Evolutionary conservation across 495 filamentous ascomycete species (phyloP).

Genomic region (Penicillium tannophilum): DNA sequence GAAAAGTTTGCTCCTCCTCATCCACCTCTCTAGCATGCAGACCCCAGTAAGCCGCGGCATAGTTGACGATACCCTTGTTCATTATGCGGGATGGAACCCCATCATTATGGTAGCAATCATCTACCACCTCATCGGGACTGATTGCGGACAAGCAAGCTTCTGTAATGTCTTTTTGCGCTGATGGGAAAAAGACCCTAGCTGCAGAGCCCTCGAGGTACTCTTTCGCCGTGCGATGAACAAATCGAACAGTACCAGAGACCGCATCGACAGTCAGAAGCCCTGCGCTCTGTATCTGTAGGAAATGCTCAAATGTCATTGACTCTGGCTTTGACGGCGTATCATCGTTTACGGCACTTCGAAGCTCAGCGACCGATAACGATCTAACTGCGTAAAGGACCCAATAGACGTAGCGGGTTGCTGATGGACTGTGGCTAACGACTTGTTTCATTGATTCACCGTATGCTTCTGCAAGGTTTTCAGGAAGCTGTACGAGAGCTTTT

Average conservation of each 20-base stretch:
- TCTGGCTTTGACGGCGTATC: not conserved
- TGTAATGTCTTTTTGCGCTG: slow-evolving; percentile 35
- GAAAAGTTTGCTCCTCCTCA: slow-evolving; percentile 35
- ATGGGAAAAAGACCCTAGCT: slow-evolving; percentile 36
- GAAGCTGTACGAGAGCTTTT: slow-evolving; percentile 30
- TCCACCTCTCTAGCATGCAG: slow-evolving; percentile 29
- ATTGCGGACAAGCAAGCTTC: slow-evolving; percentile 32
- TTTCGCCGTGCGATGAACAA: slow-evolving; percentile 37
- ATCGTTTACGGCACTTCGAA: slow-evolving; percentile 22
- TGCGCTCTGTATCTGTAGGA: slow-evolving; percentile 16
- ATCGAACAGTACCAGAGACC: slow-evolving; percentile 23
- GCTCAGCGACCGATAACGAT: slow-evolving; percentile 30
- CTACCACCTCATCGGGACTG: slow-evolving; percentile 34
- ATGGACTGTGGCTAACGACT: slow-evolving; percentile 26
- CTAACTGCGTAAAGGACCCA: slow-evolving; percentile 34
- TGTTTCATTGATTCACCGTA: slow-evolving; percentile 40
- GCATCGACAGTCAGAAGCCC: slow-evolving; percentile 35
- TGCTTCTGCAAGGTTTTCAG: slow-evolving; percentile 34
- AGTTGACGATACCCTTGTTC: slow-evolving; percentile 21
- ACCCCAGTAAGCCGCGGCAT: slow-evolving; percentile 38
- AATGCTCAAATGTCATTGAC: slow-evolving; percentile 20
- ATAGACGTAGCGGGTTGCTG: slow-evolving; percentile 29
- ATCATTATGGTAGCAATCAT: slow-evolving; percentile 35
- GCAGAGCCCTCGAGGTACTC: slow-evolving; percentile 36
- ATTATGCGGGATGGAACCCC: slow-evolving; percentile 10